A percentile compares a stretch with the other conserved stretches of the same genome.
Conservation (phyloP, 148 eudicot species). For the Dysphania ambrosioides region DNA sequence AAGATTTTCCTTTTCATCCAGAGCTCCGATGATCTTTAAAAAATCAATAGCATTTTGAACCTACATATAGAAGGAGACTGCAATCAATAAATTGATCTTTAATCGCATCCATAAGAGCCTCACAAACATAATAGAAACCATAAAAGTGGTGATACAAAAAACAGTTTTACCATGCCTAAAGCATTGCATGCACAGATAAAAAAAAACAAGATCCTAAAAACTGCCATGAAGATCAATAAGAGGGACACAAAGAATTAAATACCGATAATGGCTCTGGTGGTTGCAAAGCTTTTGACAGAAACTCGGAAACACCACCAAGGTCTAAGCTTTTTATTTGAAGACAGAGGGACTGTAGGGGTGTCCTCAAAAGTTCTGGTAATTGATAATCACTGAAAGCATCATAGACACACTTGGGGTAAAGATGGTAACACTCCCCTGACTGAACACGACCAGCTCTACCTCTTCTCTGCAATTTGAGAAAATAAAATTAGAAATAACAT, state of each 20-base stretch:
- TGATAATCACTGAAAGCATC: conserved; percentile 94
- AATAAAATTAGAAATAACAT: conserved; percentile 10
- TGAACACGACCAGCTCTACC: conserved; percentile 99
- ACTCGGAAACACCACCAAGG: conserved; percentile 81
- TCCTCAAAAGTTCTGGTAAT: conserved; percentile 90
- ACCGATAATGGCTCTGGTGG: conserved; percentile 91
- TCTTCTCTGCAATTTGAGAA: conserved; percentile 55
- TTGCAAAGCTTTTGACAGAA: conserved; percentile 86
- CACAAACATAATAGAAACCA: neutral
- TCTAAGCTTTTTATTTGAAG: conserved; percentile 89
- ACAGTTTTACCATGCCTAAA: neutral
- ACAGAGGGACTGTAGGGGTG: conserved; percentile 95
- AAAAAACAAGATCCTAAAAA: neutral
- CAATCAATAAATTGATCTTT: neutral
- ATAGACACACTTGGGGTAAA: conserved; percentile 84
- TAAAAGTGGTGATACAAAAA: neutral
- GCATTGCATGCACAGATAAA: neutral
- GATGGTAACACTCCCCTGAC: conserved; percentile 93
- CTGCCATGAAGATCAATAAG: neutral
- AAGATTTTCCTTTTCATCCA: conserved; percentile 85
- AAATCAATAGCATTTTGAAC: conserved; percentile 94
- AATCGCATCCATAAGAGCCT: neutral
- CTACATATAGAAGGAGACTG: conserved; percentile 34
- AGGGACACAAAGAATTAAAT: conserved; percentile 18
- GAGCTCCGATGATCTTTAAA: conserved; percentile 87